Conservation (phyloP, 2,329 filamentous ascomycete genomes). For the Nigrospora oryzae region DNA sequence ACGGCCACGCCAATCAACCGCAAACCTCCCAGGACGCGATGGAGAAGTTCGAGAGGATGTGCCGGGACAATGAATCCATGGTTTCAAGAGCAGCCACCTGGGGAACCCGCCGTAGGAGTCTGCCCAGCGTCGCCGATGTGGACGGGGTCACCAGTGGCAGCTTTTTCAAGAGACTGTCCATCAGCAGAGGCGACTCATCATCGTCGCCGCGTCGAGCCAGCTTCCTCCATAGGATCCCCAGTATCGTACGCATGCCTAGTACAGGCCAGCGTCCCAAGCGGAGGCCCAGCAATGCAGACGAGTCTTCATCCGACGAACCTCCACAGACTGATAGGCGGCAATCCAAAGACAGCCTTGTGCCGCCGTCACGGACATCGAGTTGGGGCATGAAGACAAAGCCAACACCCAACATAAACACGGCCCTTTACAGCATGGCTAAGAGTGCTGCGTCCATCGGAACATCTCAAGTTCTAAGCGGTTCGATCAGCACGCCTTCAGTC, state of each 20-base stretch:
- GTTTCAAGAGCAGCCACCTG: slow-evolving; percentile 59
- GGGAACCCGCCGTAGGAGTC: slow-evolving; percentile 59
- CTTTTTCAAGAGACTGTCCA: slow-evolving; percentile 53
- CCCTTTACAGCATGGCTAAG: slow-evolving; percentile 45
- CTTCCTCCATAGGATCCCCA: slow-evolving; percentile 43
- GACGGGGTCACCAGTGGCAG: slow-evolving; percentile 52
- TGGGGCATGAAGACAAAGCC: slow-evolving; percentile 39
- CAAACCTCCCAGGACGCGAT: slow-evolving; percentile 46
- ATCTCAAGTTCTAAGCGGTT: slow-evolving; percentile 49
- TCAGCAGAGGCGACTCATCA: slow-evolving; percentile 33
- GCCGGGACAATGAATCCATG: slow-evolving; percentile 47
- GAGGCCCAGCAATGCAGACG: slow-evolving; percentile 11
- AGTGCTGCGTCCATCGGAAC: slow-evolving; percentile 47
- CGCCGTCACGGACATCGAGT: slow-evolving; percentile 40
- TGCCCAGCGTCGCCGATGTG: slow-evolving; percentile 50
- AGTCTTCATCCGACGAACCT: slow-evolving; percentile 1
- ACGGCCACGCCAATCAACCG: slow-evolving; percentile 28
- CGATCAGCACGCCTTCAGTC: slow-evolving; percentile 45
- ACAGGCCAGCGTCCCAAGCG: slow-evolving; percentile 25
- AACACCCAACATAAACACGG: slow-evolving; percentile 50
- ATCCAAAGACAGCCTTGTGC: slow-evolving; percentile 40
- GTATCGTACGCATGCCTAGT: slow-evolving; percentile 42
- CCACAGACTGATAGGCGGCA: slow-evolving; percentile 22
- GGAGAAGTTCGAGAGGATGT: slow-evolving; percentile 40
- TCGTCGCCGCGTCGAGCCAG: slow-evolving; percentile 35